These are phyloP conservation scores for Fusarium globosum DNA, from an alignment of 2,329 filamentous ascomycete species.

Conservation along the genomic window DNA sequence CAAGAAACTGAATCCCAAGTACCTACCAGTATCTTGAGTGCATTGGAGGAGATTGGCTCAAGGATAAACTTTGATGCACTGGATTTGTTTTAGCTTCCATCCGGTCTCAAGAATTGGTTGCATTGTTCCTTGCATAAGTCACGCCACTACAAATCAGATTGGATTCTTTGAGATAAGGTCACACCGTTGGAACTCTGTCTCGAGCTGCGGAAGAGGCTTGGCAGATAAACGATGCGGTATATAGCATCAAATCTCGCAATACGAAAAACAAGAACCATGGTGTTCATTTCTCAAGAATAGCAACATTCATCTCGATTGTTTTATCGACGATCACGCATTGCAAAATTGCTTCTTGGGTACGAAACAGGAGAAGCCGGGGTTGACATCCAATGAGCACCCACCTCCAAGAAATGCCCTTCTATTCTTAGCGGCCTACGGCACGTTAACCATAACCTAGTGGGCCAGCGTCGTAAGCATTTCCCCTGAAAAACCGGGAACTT, in stretches of 20 bases:
- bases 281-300: conserved; percentile 5
- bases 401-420: conserved; percentile 20
- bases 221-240: neutral
- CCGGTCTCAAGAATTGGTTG: neutral
- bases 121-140: conserved; percentile 34
- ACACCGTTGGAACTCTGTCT: neutral
- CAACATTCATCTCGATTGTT: conserved; percentile 29
- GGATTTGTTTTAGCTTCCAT: conserved; percentile 21
- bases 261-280: conserved; percentile 2
- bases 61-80: conserved; percentile 21
- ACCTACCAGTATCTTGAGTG: conserved; percentile 1
- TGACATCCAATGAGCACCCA: conserved; percentile 29
- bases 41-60: conserved; percentile 23
- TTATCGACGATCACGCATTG: conserved; percentile 34
- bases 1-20: conserved; percentile 13
- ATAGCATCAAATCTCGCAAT: conserved; percentile 15
- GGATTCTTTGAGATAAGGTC: neutral
- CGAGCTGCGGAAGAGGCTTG: conserved; percentile 1
- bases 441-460: conserved; percentile 25
- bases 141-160: conserved; percentile 5
- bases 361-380: conserved; percentile 40
- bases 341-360: conserved; percentile 38
- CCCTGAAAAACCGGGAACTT: conserved; percentile 42
- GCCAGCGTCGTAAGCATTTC: conserved; percentile 37
- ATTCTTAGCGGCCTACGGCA: conserved; percentile 37